Conservation (phyloP, 352 stramenopile species). For the Globisporangium iwayamae region DNA sequence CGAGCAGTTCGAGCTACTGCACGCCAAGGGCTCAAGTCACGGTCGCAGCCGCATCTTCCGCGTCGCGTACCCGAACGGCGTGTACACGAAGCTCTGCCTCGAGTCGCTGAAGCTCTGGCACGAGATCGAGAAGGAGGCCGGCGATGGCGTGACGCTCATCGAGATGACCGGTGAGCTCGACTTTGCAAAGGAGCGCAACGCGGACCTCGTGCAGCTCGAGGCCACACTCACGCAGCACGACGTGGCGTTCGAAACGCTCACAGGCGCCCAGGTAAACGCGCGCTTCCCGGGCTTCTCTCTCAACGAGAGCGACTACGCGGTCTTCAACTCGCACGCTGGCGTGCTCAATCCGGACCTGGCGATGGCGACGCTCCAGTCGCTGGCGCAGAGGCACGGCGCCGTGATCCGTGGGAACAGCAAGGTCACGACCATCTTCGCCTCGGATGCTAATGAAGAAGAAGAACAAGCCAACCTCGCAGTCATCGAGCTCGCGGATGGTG, state of each 20-base stretch:
- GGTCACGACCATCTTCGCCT: constrained; percentile 21
- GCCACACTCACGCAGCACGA: constrained; percentile 26
- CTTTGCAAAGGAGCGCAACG: constrained; percentile 30
- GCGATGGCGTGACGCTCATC: constrained; percentile 33
- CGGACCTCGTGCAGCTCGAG: constrained; percentile 29
- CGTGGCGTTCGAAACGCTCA: constrained; percentile 45
- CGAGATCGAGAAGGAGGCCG: constrained; percentile 37
- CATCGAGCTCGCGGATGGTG: constrained; percentile 29
- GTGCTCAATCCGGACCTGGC: constrained; percentile 53
- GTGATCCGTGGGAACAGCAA: constrained; percentile 38
- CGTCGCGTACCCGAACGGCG: constrained; percentile 67
- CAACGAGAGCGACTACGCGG: constrained; percentile 28
- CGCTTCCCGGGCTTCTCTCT: constrained; percentile 56
- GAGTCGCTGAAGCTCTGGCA: constrained; percentile 56
- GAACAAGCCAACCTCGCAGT: constrained; percentile 12
- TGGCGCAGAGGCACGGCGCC: constrained; percentile 31
- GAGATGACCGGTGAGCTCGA: constrained; percentile 63
- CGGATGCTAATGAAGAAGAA: constrained; percentile 17
- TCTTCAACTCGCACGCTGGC: constrained; percentile 43
- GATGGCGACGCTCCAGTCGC: constrained; percentile 47
- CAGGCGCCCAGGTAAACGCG: constrained; percentile 34
- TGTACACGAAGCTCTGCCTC: constrained; percentile 71
- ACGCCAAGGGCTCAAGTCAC: constrained; percentile 70
- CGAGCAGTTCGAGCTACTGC: constrained; percentile 66
- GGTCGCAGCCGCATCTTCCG: constrained; percentile 77